A percentile compares a stretch with the other conserved stretches of the same genome.
Evolutionary conservation across 495 filamentous ascomycete species (phyloP).

Genomic region (Pseudevernia furfuracea): DNA sequence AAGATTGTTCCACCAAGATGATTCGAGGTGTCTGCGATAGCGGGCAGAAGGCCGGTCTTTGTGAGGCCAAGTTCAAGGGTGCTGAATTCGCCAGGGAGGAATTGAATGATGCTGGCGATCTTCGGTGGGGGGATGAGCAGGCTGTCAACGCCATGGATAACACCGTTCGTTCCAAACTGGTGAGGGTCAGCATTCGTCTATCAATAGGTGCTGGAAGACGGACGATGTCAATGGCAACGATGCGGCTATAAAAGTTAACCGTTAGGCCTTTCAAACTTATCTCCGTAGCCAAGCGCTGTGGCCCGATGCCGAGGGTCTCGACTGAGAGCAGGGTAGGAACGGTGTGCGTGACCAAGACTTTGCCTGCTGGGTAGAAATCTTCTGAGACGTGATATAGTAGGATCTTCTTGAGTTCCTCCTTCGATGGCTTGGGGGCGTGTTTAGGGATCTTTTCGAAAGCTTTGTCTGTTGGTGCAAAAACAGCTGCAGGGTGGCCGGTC

Average conservation of each 20-base stretch:
- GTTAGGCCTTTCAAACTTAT: constrained; percentile 49
- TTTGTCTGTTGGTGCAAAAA: constrained; percentile 70
- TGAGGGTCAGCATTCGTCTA: constrained; percentile 17
- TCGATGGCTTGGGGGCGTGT: constrained; percentile 44
- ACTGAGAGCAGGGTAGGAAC: constrained; percentile 58
- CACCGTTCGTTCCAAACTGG: constrained; percentile 60
- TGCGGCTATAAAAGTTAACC: constrained; percentile 64
- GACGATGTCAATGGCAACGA: constrained; percentile 62
- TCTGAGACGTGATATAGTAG: constrained; percentile 64
- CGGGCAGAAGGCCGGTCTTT: constrained; percentile 56
- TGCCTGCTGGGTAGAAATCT: constrained; percentile 51
- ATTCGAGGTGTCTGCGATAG: constrained; percentile 36
- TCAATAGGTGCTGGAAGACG: constrained; percentile 14
- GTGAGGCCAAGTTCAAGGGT: constrained; percentile 64
- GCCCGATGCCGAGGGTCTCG: constrained; percentile 45
- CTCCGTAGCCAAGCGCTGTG: constrained; percentile 61
- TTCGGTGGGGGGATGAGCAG: constrained; percentile 67
- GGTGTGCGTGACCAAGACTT: constrained; percentile 55
- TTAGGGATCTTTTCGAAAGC: constrained; percentile 64
- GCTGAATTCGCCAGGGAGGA: constrained; percentile 65
- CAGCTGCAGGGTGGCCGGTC: constrained; percentile 37
- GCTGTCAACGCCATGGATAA: constrained; percentile 67
- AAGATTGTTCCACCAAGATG: constrained; percentile 61
- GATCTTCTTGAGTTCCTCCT: constrained; percentile 56
- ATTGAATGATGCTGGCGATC: constrained; percentile 49